A percentile compares a stretch with the other conserved stretches of the same genome.
phyloP scores from a whole-genome alignment of 1,139 yeast genomes.

The Geotrichum aggregatum region DNA sequence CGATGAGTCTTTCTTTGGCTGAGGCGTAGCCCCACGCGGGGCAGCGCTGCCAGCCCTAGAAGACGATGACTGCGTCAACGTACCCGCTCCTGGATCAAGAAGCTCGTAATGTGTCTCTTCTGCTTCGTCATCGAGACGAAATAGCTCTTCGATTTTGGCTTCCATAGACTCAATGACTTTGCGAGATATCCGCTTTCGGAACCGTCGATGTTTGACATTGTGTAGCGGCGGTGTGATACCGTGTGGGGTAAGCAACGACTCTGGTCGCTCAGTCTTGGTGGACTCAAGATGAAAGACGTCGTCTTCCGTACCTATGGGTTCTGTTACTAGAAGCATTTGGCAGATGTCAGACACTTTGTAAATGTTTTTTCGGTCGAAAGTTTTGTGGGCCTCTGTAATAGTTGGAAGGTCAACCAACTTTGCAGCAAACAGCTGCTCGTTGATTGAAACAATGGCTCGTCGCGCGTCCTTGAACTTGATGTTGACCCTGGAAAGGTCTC shows the following conservation, averaged over 20 bases:
- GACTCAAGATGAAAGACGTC: slow-evolving; percentile 43
- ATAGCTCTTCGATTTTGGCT: slow-evolving; percentile 68
- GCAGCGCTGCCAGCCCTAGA: slow-evolving; percentile 18
- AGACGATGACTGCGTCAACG: slow-evolving; percentile 16
- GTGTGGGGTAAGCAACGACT: slow-evolving; percentile 54
- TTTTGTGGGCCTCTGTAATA: slow-evolving; percentile 77
- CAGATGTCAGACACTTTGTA: slow-evolving; percentile 82
- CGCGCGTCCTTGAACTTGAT: slow-evolving; percentile 79
- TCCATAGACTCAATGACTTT: slow-evolving; percentile 63
- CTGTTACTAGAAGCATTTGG: slow-evolving; percentile 79
- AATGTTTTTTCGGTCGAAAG: slow-evolving; percentile 83
- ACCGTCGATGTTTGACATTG: slow-evolving; percentile 52
- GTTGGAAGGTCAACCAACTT: slow-evolving; percentile 88
- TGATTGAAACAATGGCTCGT: slow-evolving; percentile 61
- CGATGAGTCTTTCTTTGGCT: slow-evolving; percentile 7
- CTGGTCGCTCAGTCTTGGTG: slow-evolving; percentile 44
- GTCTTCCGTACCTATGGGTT: slow-evolving; percentile 53
- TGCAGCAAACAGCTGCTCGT: slow-evolving; percentile 68
- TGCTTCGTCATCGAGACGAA: slow-evolving; percentile 76
- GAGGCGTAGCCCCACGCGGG: slow-evolving; percentile 14
- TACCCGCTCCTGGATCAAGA: slow-evolving; percentile 48
- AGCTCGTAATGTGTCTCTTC: slow-evolving; percentile 77
- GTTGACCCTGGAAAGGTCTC: slow-evolving; percentile 68
- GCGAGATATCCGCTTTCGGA: slow-evolving; percentile 48
- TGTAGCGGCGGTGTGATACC: slow-evolving; percentile 79